phyloP scores from a whole-genome alignment of 129 eudicot species.

The Tagetes patula region DNA sequence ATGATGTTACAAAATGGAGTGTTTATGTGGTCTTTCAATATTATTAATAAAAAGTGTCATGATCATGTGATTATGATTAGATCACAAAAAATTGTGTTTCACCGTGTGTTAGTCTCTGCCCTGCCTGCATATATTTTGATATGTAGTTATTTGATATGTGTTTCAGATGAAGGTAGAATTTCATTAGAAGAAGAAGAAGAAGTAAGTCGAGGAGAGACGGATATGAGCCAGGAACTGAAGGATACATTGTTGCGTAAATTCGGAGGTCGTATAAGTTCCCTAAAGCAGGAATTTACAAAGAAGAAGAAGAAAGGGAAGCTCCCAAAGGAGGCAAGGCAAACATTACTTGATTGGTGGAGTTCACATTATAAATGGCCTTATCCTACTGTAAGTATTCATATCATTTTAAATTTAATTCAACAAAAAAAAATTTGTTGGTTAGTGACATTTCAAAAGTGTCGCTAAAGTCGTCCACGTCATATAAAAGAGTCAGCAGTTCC shows the following conservation, averaged over 20 bases:
- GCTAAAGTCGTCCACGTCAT: background rate
- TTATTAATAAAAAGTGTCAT: too few species aligned
- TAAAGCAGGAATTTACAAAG: constrained; percentile 68
- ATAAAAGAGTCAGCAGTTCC: too few species aligned
- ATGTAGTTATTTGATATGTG: background rate
- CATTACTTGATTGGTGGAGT: constrained; percentile 89
- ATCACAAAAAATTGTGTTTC: too few species aligned
- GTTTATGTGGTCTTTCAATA: too few species aligned
- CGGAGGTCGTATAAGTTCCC: constrained; percentile 59
- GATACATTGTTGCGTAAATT: constrained; percentile 61
- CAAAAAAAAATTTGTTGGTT: background rate
- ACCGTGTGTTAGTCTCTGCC: too few species aligned
- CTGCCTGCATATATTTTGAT: too few species aligned
- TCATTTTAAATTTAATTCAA: background rate
- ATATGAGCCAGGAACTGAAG: constrained; percentile 69
- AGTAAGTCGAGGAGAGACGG: constrained; percentile 56
- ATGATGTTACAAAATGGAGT: too few species aligned
- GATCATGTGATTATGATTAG: too few species aligned
- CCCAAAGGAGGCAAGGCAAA: constrained; percentile 81
- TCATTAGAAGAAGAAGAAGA: constrained; percentile 74
- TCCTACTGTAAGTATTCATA: constrained; percentile 62
- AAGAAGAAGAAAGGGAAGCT: constrained; percentile 91
- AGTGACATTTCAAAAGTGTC: background rate
- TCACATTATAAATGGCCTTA: constrained; percentile 89
- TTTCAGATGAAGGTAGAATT: constrained; percentile 34